Evolutionary conservation across 495 filamentous ascomycete genomes (phyloP).

Genomic region (Elasticomyces elasticus): DNA sequence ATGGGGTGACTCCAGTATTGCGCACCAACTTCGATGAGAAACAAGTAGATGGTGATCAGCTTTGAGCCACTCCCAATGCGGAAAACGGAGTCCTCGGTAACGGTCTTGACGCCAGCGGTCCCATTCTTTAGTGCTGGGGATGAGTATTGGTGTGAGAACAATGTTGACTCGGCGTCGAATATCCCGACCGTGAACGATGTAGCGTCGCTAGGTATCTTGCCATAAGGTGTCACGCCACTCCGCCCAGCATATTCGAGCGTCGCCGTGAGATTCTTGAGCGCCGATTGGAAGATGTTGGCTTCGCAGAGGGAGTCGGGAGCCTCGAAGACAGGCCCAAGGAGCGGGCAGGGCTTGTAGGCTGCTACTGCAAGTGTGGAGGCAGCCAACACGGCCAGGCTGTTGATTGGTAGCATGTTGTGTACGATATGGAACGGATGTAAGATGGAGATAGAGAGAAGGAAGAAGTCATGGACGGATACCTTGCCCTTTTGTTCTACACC

Average conservation of each 20-base stretch:
- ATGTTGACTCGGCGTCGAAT: background rate
- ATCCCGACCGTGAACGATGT: constrained; percentile 12
- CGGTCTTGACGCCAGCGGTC: constrained; percentile 27
- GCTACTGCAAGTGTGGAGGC: background rate
- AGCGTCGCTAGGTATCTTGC: constrained; percentile 1
- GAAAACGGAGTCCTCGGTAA: constrained; percentile 39
- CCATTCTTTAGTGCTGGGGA: constrained; percentile 12
- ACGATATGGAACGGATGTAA: background rate
- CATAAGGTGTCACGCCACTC: constrained; percentile 7
- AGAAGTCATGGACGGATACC: background rate
- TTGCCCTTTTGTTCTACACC: background rate
- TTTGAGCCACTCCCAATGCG: constrained; percentile 44
- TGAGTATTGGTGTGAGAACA: constrained; percentile 27
- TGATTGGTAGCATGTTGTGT: background rate
- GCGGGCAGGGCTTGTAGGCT: constrained; percentile 3
- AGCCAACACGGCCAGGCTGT: background rate
- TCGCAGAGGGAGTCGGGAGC: constrained; percentile 6
- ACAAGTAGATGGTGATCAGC: constrained; percentile 38
- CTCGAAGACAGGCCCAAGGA: constrained; percentile 15
- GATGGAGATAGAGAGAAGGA: background rate
- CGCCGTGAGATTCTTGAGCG: constrained; percentile 5
- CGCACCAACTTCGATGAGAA: constrained; percentile 37
- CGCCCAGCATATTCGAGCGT: constrained; percentile 8
- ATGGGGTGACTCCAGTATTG: constrained; percentile 35
- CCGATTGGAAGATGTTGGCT: constrained; percentile 3